phyloP scores from a whole-genome alignment of 257 asterid species.

The Cynanchum wilfordii region DNA sequence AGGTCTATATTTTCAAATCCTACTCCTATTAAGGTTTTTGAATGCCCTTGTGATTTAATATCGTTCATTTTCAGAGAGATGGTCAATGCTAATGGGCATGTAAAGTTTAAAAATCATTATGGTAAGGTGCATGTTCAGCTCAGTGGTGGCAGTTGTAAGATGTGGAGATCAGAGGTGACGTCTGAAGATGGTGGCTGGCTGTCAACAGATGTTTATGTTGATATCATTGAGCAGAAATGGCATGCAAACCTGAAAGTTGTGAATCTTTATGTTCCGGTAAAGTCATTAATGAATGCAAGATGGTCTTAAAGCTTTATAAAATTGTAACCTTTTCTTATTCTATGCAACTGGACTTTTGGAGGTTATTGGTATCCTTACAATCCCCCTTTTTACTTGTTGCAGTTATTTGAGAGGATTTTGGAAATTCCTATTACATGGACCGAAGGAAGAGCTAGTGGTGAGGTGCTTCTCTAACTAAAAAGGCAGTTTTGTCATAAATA shows the following conservation, averaged over 20 bases:
- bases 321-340: conserved; percentile 10
- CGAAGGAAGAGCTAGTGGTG: conserved; percentile 98
- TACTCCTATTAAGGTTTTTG: conserved; percentile 23
- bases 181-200: conserved; percentile 98
- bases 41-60: conserved; percentile 35
- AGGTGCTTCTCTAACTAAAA: conserved; percentile 66
- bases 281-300: conserved; percentile 24
- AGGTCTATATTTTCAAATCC: conserved; percentile 15
- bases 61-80: conserved; percentile 60
- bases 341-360: conserved; percentile 8
- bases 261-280: conserved; percentile 92
- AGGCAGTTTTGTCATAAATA: not conserved
- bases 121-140: conserved; percentile 82
- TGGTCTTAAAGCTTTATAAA: conserved; percentile 4
- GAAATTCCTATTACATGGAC: conserved; percentile 95
- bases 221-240: conserved; percentile 89
- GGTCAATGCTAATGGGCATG: conserved; percentile 76
- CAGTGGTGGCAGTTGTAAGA: conserved; percentile 90
- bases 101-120: conserved; percentile 78
- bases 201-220: conserved; percentile 91
- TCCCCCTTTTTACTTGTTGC: conserved; percentile 27
- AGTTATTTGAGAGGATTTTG: conserved; percentile 93
- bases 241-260: conserved; percentile 88
- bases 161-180: conserved; percentile 76
- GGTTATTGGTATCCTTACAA: conserved; percentile 20